Base-by-base conservation (phyloP, 305 asterid species). In the Fraxinus xanthoxyloides region DNA sequence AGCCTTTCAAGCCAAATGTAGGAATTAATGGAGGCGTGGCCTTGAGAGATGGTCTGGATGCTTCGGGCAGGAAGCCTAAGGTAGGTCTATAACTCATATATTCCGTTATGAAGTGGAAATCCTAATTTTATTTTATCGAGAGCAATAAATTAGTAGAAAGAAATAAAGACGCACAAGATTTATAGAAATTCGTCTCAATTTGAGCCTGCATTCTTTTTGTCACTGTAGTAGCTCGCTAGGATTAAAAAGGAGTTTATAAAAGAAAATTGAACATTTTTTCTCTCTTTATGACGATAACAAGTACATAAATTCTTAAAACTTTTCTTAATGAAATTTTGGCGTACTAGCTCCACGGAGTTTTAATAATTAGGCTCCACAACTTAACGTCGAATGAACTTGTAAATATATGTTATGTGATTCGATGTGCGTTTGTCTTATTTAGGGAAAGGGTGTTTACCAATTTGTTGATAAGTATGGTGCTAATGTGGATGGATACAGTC, bases 381-480 rank as follows among this genome's bases (percentile, higher is more conserved):
- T 43, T 43, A 43, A 43, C 1, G 24, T n/a, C 23, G 10, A 61
- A 61, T 19, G 19, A 56, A 56, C 67, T 56, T 56, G 8, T 4
- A 4, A 56, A 13, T 51, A 51, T 19, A 21, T 56, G 72, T 24
- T 9, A 38, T 38, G 32, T 24, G 72, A 7, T 65, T 65, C 19
- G 5, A 61, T 9, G 31, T 5, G 34, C n/a, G 1, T 26, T 48
- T 15, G 28, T 19, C 46, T 74, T 28, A 74, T 79, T 82, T 92
- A 95, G 98, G 99, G 98, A 80, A 95, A 95, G 92, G 99, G 99
- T 75, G 99, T 95, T 12, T 94, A 95, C 95, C 99, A 95, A 85
- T 95, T 7, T 77, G 93, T 90, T 12, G 99, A 95, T 94, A 93
- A 93, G 81, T 95, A 95, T 40, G 99, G 99, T 80, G 99, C 99